These are phyloP conservation scores for Geranium incanum DNA, from an alignment of 441 rosid genomes.

Conservation along the genomic window DNA sequence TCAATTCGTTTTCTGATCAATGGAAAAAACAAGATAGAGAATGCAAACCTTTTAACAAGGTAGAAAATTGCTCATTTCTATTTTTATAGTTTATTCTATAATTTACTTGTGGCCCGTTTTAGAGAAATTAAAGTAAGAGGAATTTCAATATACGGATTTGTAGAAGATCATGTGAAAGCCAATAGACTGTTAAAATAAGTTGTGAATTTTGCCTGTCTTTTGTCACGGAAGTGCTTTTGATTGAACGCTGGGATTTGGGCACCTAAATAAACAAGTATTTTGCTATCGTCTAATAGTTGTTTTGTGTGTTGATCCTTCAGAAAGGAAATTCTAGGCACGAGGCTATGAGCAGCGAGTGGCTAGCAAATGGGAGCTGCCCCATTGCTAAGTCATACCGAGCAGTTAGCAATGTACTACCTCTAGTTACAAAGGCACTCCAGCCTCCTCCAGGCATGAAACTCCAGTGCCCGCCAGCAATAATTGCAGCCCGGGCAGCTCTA, in stretches of 20 bases:
- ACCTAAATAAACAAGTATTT: not conserved
- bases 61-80: slow-evolving; percentile 38
- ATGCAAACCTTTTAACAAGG: slow-evolving; percentile 45
- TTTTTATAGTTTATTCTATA: not conserved
- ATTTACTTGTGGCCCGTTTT: not conserved
- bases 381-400: slow-evolving; percentile 64
- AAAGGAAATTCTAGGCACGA: slow-evolving; percentile 56
- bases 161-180: not conserved
- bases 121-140: not conserved
- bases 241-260: not conserved
- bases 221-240: not conserved
- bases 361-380: slow-evolving; percentile 60
- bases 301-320: slow-evolving; percentile 32
- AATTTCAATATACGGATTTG: not conserved
- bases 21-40: slow-evolving; percentile 45
- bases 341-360: slow-evolving; percentile 55
- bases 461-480: slow-evolving; percentile 51
- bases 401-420: slow-evolving; percentile 51
- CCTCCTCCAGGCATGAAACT: slow-evolving; percentile 53
- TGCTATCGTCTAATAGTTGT: slow-evolving; percentile 14
- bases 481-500: slow-evolving; percentile 62
- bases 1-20: slow-evolving; percentile 49
- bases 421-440: slow-evolving; percentile 53
- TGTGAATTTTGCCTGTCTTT: not conserved
- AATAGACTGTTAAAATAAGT: not conserved